Evolutionary conservation across 352 stramenopile species (phyloP), one percentile per base, ranked within the genome.

Genomic region (Globisporangium abappressorium): DNA sequence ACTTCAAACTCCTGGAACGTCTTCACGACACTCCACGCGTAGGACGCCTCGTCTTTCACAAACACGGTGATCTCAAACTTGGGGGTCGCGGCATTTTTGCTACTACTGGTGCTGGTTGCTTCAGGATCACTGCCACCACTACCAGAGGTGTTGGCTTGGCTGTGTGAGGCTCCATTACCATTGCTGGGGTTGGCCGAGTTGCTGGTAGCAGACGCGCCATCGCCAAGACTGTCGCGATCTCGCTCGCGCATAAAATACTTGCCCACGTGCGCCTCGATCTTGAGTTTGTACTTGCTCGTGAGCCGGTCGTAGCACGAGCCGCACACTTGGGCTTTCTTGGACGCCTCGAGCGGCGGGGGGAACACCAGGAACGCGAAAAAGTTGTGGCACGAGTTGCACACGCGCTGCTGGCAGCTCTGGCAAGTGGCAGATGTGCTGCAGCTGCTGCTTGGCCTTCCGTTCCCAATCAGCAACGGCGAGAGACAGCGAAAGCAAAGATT

Each of bases 301-400:
- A 90, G 75, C 1, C 82, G 77, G 2, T 85, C 73, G 56, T 92
- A 92, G 70, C 85, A 94, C 41, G 73, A 83, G 55, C 76, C 76
- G 66, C 85, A 94, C 26, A 94, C 76, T 56, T 76, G 82, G 51
- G 77, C 70, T 75, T 92, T 91, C 57, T 79, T 81, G 11, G 79
- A 79, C 36, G 70, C 76, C 69, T 91, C 84, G 6, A 87, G 70
- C 34, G 82, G 82, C 30, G 85, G 83, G 1, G 85, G 85, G 55
- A 90, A 92, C 49, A 80, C 73, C n/a, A 91, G 63, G 60, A 94
- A 94, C n/a, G 85, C 84, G 41, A 71, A 82, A 47, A 86, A 87
- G 36, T 77, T 34, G 38, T 83, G 70, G 68, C 85, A 94, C 15
- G 78, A 72, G 18, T 55, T 43, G 54, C 85, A 93, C 54, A 91